phyloP scores from a whole-genome alignment of 805 yeast species.

The Monosporozyma yasuniensis region DNA sequence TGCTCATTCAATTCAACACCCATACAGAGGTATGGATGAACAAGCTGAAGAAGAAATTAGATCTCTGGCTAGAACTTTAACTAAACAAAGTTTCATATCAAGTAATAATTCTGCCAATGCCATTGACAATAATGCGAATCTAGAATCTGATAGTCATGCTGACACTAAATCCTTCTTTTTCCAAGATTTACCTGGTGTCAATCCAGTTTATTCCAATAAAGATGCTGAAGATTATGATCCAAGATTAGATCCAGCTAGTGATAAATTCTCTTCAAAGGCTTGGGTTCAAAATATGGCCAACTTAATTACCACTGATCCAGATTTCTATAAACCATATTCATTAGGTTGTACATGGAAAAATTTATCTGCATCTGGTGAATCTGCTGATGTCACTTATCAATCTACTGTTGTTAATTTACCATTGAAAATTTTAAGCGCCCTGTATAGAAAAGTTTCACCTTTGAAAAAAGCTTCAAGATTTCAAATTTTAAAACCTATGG shows the following conservation, averaged over 20 bases:
- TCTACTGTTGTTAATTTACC: conserved; percentile 44
- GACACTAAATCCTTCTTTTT: conserved; percentile 13
- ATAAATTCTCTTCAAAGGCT: conserved; percentile 48
- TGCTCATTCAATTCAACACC: conserved; percentile 2
- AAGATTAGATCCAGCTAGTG: conserved; percentile 50
- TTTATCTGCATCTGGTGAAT: conserved; percentile 54
- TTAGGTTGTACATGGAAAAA: conserved; percentile 52
- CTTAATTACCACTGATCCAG: conserved; percentile 45
- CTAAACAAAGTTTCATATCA: conserved; percentile 8
- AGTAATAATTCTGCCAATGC: neutral
- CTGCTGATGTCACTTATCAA: conserved; percentile 61
- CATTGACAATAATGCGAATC: neutral
- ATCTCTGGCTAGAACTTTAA: conserved; percentile 35
- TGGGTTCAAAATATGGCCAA: conserved; percentile 63
- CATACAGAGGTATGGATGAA: conserved; percentile 33
- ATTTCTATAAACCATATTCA: conserved; percentile 51
- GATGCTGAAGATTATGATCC: conserved; percentile 27
- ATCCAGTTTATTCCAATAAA: conserved; percentile 17
- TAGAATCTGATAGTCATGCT: neutral
- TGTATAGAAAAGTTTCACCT: conserved; percentile 17
- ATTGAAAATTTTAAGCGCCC: conserved; percentile 45
- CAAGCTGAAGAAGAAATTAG: conserved; percentile 31
- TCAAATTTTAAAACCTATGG: conserved; percentile 57
- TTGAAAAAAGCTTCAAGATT: conserved; percentile 27
- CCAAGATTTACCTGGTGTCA: conserved; percentile 13